phyloP scores from a whole-genome alignment of 2,329 filamentous ascomycete genomes.

The Metarhizium brunneum region DNA sequence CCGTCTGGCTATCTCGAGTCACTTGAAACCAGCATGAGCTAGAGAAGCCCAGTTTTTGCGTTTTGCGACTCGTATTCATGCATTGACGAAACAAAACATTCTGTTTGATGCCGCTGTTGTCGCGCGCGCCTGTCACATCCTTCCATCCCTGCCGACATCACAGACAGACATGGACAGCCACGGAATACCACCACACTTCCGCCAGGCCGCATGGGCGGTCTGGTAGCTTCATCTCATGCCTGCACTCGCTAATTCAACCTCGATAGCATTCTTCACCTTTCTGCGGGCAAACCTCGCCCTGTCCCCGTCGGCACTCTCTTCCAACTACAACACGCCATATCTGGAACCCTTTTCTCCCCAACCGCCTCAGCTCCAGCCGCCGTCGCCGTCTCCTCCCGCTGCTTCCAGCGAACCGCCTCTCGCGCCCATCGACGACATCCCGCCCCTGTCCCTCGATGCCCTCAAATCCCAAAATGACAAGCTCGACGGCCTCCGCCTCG shows the following conservation, averaged over 20 bases:
- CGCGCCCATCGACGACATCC: slow-evolving; percentile 38
- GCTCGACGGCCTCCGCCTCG: slow-evolving; percentile 57
- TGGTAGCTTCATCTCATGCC: too few species aligned
- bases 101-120: too few species aligned
- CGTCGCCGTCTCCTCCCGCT: slow-evolving; percentile 49
- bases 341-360: slow-evolving; percentile 38
- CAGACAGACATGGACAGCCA: too few species aligned
- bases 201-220: too few species aligned
- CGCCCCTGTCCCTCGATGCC: slow-evolving; percentile 53
- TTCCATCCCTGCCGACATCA: too few species aligned
- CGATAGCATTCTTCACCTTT: slow-evolving; percentile 70
- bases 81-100: too few species aligned
- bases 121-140: too few species aligned
- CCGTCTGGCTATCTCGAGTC: too few species aligned
- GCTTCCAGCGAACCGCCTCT: slow-evolving; percentile 28
- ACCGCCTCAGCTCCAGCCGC: slow-evolving; percentile 23
- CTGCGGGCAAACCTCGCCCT: slow-evolving; percentile 73
- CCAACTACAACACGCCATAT: slow-evolving; percentile 55
- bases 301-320: slow-evolving; percentile 49
- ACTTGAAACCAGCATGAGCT: too few species aligned
- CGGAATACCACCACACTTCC: too few species aligned
- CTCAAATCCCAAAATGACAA: slow-evolving; percentile 49
- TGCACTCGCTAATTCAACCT: not conserved
- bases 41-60: too few species aligned
- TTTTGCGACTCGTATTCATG: too few species aligned